Conservation (phyloP, 129 eudicot species). For the Lonicera japonica region DNA sequence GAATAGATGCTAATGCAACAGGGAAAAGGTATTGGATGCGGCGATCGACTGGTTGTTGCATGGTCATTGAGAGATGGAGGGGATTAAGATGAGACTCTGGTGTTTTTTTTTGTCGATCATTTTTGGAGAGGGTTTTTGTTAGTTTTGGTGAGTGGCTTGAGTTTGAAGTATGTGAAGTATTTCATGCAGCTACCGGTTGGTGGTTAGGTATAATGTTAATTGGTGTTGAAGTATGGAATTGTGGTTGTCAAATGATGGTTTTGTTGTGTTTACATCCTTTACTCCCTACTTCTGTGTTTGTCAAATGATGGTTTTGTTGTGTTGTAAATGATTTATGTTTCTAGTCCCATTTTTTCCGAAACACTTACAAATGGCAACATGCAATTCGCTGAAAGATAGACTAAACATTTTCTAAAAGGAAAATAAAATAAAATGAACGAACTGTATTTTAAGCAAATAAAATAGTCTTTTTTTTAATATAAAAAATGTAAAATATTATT, state of each 20-base stretch:
- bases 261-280: too few relatives aligned
- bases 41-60: constrained; percentile 30
- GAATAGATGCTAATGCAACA: constrained; percentile 56
- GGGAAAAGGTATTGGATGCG: constrained; percentile 50
- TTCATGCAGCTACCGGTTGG: constrained; percentile 64
- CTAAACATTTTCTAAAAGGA: too few relatives aligned
- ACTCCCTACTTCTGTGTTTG: too few relatives aligned
- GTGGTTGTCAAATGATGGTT: neutral
- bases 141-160: constrained; percentile 16
- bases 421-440: too few relatives aligned
- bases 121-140: constrained; percentile 4
- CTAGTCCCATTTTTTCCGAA: too few relatives aligned
- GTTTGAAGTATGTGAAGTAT: constrained; percentile 29
- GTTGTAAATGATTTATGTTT: too few relatives aligned
- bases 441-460: too few relatives aligned
- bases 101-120: constrained; percentile 5
- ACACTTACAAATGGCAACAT: too few relatives aligned
- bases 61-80: constrained; percentile 39
- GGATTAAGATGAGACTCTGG: constrained; percentile 6
- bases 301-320: too few relatives aligned
- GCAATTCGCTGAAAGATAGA: too few relatives aligned
- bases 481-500: too few relatives aligned
- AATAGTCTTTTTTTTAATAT: too few relatives aligned
- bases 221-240: neutral
- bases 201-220: constrained; percentile 15